Percentiles rank a stretch among this genome's conserved stretches.
Conservation (phyloP, 2,329 filamentous ascomycete genomes). For the Cryoendolithus antarcticus region DNA sequence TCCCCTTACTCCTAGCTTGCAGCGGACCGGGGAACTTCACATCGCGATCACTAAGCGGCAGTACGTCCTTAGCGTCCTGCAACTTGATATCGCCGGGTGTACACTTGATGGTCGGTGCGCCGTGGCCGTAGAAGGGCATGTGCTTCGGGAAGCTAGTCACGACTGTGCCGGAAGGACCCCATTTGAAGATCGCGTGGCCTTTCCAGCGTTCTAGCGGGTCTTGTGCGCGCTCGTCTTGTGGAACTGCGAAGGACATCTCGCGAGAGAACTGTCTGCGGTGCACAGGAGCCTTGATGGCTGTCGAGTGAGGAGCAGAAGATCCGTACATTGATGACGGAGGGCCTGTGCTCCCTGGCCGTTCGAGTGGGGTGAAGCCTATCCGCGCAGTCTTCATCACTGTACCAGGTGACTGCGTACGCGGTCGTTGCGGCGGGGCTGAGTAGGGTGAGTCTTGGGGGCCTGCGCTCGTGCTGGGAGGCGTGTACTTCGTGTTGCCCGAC, state of each 20-base stretch:
- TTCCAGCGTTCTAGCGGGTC: constrained; percentile 85
- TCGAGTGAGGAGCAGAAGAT: too few relatives aligned
- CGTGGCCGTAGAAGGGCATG: constrained; percentile 69
- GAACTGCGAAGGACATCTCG: constrained; percentile 43
- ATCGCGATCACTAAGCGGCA: constrained; percentile 59
- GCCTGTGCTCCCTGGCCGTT: too few relatives aligned
- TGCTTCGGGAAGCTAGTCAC: constrained; percentile 81
- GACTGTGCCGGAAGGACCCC: constrained; percentile 75
- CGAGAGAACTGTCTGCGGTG: constrained; percentile 33
- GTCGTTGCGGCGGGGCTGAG: constrained; percentile 16
- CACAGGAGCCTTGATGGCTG: constrained; percentile 12
- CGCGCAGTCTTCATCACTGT: constrained; percentile 38
- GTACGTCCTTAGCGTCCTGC: constrained; percentile 60
- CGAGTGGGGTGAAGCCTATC: constrained; percentile 13
- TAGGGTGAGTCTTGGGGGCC: constrained; percentile 1
- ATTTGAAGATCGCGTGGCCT: constrained; percentile 73
- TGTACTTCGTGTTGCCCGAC: constrained; percentile 18
- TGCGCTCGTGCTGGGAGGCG: constrained; percentile 31
- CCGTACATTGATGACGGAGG: too few relatives aligned
- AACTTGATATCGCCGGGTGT: constrained; percentile 71
- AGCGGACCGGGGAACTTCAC: constrained; percentile 82
- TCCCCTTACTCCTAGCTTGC: constrained; percentile 76
- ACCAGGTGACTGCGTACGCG: constrained; percentile 47
- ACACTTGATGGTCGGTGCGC: constrained; percentile 65
- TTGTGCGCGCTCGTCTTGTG: constrained; percentile 43